These are phyloP conservation scores for Uronychia binucleata DNA, from an alignment of 73 alveolate species.

Conservation along the genomic window DNA sequence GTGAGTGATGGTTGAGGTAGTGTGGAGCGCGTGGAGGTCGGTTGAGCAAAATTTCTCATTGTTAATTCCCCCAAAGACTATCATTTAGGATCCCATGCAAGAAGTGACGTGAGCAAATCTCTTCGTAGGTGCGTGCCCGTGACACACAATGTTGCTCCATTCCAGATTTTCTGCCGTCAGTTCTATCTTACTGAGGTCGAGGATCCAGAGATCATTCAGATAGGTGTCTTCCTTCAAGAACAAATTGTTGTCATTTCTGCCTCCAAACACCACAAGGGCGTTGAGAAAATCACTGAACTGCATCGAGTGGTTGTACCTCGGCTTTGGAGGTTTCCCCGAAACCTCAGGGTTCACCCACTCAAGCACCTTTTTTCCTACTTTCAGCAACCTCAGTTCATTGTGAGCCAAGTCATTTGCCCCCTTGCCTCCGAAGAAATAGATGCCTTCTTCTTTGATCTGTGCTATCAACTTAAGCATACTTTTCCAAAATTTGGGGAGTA, in stretches of 20 bases:
- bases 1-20: too few species aligned
- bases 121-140: constrained; percentile 9
- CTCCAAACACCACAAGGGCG: constrained; percentile 59
- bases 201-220: constrained; percentile 52
- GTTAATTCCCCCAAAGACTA: constrained; percentile 22
- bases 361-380: constrained; percentile 29
- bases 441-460: constrained; percentile 56
- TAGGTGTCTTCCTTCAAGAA: background rate
- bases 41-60: background rate
- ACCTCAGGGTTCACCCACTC: constrained; percentile 36
- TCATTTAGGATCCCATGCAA: constrained; percentile 3
- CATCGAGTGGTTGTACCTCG: constrained; percentile 56
- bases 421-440: constrained; percentile 64
- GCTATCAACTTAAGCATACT: background rate
- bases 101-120: background rate
- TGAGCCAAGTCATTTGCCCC: constrained; percentile 46
- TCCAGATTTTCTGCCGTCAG: background rate
- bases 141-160: background rate
- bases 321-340: constrained; percentile 37
- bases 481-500: constrained; percentile 8
- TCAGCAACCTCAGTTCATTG: constrained; percentile 36
- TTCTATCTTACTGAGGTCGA: constrained; percentile 16
- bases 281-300: constrained; percentile 37
- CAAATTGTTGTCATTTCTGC: constrained; percentile 40
- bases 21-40: too few species aligned